Evolutionary conservation across 2,329 filamentous ascomycete species (phyloP), one percentile per base, ranked within the genome.

Genomic region (Alternaria triticimaculans): DNA sequence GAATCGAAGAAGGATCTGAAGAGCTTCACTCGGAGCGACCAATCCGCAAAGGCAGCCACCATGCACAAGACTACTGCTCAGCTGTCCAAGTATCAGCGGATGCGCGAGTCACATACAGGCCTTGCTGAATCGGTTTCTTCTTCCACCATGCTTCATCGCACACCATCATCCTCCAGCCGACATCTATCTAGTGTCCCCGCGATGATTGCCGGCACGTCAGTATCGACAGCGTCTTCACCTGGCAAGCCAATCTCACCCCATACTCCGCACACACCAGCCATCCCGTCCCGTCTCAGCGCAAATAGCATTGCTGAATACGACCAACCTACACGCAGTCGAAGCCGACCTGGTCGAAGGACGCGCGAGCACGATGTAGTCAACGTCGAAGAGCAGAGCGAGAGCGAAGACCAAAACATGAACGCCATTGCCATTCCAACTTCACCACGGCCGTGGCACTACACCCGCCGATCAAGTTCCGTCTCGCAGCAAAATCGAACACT

Each of bases 91-190:
- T 98, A 96, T 76, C 93, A 96, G 72, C 87, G 88, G 62, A 95
- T 98, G 92, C 88, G 89, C 68, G 95, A 97, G 64, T 94, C 93
- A 1, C 94, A 97, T 75, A 92, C 93, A 60, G 92, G 89, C 6
- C 86, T 99, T 44, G 96, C 93, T 0, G 96, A 99, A 58, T 97
- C 94, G 1, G 93, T 99, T 86, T 93, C 93, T 26, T 96, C 93
- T 1, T 98, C 95, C 0, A 87, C 94, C 72, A 88, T 96, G 71
- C 83, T 97, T 61, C 92, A 97, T 50, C 88, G 92, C 43, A 96
- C 93, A 1, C 93, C 92, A 5, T 92, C 88, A 62, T 92, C 94
- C 1, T 89, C 88, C 2, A 89, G 91, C 64, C 92, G 94, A 78
- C 91, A 92, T 57, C 86, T 94, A 1, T 87, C 87, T 6, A 88